Conservation (phyloP, 306 rosid genomes). For the Pyrus bretschneideri region DNA sequence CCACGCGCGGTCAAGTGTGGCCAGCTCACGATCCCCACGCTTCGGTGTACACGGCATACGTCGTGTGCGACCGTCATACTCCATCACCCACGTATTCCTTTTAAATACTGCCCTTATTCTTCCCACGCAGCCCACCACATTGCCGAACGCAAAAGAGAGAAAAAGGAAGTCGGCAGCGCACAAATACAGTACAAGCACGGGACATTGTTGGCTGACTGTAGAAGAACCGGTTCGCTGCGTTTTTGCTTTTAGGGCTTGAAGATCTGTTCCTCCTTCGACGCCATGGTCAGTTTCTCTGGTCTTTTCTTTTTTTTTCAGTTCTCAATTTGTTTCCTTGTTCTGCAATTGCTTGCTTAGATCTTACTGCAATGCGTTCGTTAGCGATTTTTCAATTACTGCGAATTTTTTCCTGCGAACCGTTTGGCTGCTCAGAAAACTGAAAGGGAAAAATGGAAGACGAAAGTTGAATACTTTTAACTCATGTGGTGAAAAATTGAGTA, state of each 20-base stretch:
- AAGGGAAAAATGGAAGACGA: neutral
- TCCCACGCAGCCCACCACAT: neutral
- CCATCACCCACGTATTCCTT: neutral
- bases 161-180: neutral
- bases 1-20: neutral
- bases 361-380: neutral
- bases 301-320: neutral
- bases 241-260: neutral
- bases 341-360: neutral
- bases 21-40: neutral
- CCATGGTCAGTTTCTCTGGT: constrained; percentile 1
- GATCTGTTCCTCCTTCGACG: neutral
- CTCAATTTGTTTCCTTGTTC: neutral
- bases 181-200: neutral
- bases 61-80: neutral
- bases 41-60: neutral
- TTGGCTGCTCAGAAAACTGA: neutral
- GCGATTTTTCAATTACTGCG: neutral
- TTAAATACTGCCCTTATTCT: neutral
- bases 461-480: neutral
- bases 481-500: neutral
- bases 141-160: neutral
- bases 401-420: no score
- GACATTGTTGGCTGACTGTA: neutral
- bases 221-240: neutral